Conservation (phyloP, 2,329 filamentous ascomycete genomes). For the Gremmenia infestans region DNA sequence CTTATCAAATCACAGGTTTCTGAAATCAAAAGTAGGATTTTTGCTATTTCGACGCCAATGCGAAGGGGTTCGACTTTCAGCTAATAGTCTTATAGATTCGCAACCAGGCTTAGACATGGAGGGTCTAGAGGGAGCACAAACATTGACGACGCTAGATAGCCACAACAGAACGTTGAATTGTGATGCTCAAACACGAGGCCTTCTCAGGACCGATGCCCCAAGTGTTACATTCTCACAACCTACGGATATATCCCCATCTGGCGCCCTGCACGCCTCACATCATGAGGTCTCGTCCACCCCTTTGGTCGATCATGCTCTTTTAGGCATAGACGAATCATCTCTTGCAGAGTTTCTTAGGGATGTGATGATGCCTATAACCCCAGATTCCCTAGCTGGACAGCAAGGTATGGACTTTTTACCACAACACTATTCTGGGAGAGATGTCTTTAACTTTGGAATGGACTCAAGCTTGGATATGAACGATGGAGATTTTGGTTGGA, state of each 20-base stretch:
- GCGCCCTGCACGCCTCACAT: background rate
- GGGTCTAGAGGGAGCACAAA: background rate
- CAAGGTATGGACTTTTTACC: background rate
- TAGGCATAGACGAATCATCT: constrained; percentile 9
- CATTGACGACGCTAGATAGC: background rate
- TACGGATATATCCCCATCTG: background rate
- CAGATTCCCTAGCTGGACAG: background rate
- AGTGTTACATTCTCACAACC: background rate
- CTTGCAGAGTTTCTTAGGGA: constrained; percentile 14
- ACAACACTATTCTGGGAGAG: background rate
- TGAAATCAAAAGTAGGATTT: background rate
- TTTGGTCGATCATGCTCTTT: background rate
- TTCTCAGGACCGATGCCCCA: background rate
- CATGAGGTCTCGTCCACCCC: background rate
- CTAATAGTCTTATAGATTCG: background rate
- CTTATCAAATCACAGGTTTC: background rate
- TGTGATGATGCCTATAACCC: constrained; percentile 12
- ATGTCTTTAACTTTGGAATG: constrained; percentile 2
- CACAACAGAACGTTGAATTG: background rate
- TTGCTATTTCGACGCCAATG: background rate
- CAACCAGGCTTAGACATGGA: background rate
- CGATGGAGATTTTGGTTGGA: constrained; percentile 2
- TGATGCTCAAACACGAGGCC: background rate
- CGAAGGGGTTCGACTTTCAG: background rate
- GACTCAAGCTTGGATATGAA: constrained; percentile 5